Evolutionary conservation across 352 stramenopile genomes (phyloP).

Genomic region (Globisporangium polare): DNA sequence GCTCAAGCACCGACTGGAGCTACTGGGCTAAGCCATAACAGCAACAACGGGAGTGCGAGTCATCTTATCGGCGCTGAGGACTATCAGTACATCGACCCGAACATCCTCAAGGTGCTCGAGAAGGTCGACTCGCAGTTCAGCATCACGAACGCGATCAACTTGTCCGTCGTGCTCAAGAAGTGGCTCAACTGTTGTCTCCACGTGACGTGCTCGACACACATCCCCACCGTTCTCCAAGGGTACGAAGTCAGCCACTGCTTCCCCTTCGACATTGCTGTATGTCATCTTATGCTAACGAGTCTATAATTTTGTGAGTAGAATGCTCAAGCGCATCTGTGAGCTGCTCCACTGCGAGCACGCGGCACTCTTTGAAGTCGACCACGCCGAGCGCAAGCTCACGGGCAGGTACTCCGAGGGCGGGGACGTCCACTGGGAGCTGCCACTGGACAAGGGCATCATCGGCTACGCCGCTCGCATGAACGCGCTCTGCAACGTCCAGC

Average conservation of each 20-base stretch:
- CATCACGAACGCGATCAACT: conserved; percentile 74
- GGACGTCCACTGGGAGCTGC: conserved; percentile 49
- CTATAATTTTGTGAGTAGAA: conserved; percentile 17
- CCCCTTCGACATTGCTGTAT: neutral
- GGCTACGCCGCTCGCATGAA: conserved; percentile 53
- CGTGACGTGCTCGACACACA: conserved; percentile 48
- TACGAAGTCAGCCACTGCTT: conserved; percentile 1
- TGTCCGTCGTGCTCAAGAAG: conserved; percentile 64
- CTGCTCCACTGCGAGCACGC: conserved; percentile 72
- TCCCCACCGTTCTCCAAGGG: conserved; percentile 35
- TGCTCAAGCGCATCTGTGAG: conserved; percentile 48
- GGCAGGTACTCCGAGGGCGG: conserved; percentile 37
- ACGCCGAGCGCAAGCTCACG: conserved; percentile 34
- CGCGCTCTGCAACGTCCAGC: conserved; percentile 51
- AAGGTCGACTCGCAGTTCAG: conserved; percentile 86
- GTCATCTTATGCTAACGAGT: neutral
- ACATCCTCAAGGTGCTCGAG: conserved; percentile 74
- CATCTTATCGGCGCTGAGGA: conserved; percentile 41
- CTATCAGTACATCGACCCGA: conserved; percentile 73
- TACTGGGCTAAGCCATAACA: neutral
- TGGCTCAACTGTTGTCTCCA: conserved; percentile 70
- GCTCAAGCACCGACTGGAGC: neutral
- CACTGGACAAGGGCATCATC: conserved; percentile 67
- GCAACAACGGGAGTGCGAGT: neutral
- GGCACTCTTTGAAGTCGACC: conserved; percentile 55